Percentiles rank a stretch among this genome's conserved stretches.
These are phyloP conservation scores for Posidonia oceanica DNA, from an alignment of 116 monocot species.

Conservation along the genomic window DNA sequence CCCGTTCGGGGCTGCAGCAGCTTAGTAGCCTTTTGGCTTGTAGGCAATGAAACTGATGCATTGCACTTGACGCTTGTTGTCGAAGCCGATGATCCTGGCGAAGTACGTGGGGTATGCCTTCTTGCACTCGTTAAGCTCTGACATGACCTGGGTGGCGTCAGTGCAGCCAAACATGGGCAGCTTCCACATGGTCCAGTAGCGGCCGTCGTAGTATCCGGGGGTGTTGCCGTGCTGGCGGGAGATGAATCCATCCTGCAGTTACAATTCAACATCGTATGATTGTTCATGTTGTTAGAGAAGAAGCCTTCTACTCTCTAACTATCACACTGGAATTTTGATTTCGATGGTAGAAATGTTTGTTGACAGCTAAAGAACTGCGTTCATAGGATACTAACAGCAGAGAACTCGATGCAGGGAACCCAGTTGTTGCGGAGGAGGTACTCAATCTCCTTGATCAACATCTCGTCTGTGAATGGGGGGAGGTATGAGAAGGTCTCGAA, in stretches of 20 bases:
- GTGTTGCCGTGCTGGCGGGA: conserved; percentile 37
- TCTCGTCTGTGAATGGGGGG: conserved; percentile 28
- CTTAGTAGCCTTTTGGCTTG: conserved; percentile 29
- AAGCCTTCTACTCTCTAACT: background rate
- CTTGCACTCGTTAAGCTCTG: conserved; percentile 49
- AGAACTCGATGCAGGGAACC: conserved; percentile 85
- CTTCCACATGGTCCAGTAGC: conserved; percentile 98
- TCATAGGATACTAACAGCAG: conserved; percentile 16
- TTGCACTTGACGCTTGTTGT: conserved; percentile 74
- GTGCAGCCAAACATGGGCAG: conserved; percentile 88
- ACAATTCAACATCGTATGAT: background rate
- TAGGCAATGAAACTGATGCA: conserved; percentile 76
- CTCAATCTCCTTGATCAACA: conserved; percentile 55
- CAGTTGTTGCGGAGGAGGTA: conserved; percentile 59
- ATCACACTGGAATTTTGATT: no score
- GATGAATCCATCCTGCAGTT: conserved; percentile 38
- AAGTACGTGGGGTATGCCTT: conserved; percentile 51
- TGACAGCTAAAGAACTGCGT: background rate
- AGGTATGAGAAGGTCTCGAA: conserved; percentile 93
- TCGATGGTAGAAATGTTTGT: no score
- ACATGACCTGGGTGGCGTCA: conserved; percentile 45
- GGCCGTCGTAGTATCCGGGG: conserved; percentile 76
- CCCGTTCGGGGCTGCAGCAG: background rate
- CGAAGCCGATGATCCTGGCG: conserved; percentile 64
- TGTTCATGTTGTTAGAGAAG: background rate